Evolutionary conservation across 148 eudicot genomes (phyloP), one percentile per base, ranked within the genome.

Genomic region (Silene conica): DNA sequence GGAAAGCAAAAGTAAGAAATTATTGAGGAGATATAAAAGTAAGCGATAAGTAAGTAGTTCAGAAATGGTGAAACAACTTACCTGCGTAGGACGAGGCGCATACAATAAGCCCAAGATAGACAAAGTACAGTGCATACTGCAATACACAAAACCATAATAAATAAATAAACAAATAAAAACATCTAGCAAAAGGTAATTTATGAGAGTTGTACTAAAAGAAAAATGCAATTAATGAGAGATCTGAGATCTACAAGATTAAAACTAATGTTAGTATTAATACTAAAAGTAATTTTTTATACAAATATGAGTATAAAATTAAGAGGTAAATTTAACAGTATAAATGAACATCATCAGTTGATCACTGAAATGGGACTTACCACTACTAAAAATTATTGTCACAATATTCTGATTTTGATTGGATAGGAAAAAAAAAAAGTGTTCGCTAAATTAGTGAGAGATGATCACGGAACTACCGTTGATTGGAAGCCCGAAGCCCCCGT

Each of bases 61-160:
- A 52, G 8, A 69, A 69, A 50, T 14, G 60, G 60, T 69, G 72
- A 69, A 69, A 69, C 26, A 63, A 81, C 87, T 85, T 75, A 92
- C 99, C 99, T 56, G 96, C 92, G 61, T 96, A 96, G 3, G 99
- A 92, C 3, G 99, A 92, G 48, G 85, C 82, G 63, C 99, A 96
- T 7, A 96, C 99, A 57, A 96, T 82, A 86, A 96, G 84, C 48
- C 99, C 99, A 76, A 96, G 97, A 69, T 92, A 96, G 60, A 96
- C 91, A 75, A 96, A 96, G 77, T 92, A 96, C 81, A 95, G 79
- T 55, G 99, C 90, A 80, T 95, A 95, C 99, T 92, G 97, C 92
- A 61, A 14, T 9, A 16, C 15, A 62, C 5, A 66, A 19, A 78
- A 80, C 73, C 52, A 57, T 0, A 31, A 25, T 77, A 25, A 20